Evolutionary conservation across 169 alveolate species (phyloP), one percentile per base, ranked within the genome.

Genomic region (Plasmodium chabaudi): DNA sequence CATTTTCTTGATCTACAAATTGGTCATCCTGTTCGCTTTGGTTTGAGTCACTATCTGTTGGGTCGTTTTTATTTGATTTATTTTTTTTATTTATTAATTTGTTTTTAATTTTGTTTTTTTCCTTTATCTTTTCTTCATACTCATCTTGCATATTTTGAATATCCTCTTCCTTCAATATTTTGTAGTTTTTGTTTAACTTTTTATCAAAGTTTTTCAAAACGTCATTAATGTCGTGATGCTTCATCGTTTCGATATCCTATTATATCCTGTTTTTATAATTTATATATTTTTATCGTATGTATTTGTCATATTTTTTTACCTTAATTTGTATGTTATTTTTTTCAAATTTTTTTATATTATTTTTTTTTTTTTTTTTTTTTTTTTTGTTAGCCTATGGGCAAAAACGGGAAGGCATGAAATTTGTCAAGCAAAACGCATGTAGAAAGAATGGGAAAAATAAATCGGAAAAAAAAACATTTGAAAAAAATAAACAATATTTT

Each of bases 161-260:
- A 5, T 67, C 49, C 23, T n/a, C 65, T 51, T 72, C 75, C 9
- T 71, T 67, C n/a, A 77, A 39, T 1, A 69, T 47, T 87, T 46
- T 87, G 27, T 72, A 71, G 56, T 87, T 87, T 51, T 86, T 72
- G 47, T 86, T 86, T 56, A 74, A 27, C 46, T 73, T 86, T 9
- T 79, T 57, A 15, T 87, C 87, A 39, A 87, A 72, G 23, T 72
- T 87, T 10, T 71, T 53, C 1, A 70, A 56, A 19, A 87, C 71
- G 19, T 60, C 65, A 23, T 72, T 25, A 15, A 70, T 55, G 67
- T 67, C 49, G 49, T 46, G 60, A 55, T 56, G 55, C 64, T 72
- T 63, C 42, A 34, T 34, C 0, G 6, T 34, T 2, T 1, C 5
- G 42, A 3, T 34, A 5, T 34, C 7, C 0, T 5, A 7, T 34